phyloP scores from a whole-genome alignment of 129 eudicot species.

The Saposhnikovia divaricata region DNA sequence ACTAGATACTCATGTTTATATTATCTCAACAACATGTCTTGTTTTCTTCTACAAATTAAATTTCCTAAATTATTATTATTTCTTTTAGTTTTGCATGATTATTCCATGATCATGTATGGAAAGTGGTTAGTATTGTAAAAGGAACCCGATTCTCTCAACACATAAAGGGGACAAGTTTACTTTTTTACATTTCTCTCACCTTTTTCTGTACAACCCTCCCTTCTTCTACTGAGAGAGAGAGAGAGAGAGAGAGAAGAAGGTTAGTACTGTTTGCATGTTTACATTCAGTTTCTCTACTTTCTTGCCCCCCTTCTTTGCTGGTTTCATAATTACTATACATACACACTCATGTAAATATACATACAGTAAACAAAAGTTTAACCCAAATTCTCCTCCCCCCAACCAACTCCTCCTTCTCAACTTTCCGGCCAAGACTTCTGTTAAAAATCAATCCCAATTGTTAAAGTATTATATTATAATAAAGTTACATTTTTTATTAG shows the following conservation, averaged over 20 bases:
- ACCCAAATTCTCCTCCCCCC: background rate
- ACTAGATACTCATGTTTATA: too few relatives aligned
- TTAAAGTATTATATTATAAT: background rate
- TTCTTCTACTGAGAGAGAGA: background rate
- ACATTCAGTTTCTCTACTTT: slow-evolving; percentile 4
- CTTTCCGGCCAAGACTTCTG: slow-evolving; percentile 2
- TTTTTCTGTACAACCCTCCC: slow-evolving; percentile 5
- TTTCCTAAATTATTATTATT: background rate
- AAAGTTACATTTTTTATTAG: slow-evolving; percentile 1
- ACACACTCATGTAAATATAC: background rate
- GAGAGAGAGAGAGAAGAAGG: background rate
- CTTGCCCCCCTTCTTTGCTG: background rate
- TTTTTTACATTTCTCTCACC: slow-evolving; percentile 10
- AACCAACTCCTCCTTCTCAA: background rate
- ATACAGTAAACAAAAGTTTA: background rate
- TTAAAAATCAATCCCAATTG: background rate
- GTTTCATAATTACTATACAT: background rate
- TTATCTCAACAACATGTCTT: background rate
- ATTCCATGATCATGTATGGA: slow-evolving; percentile 7
- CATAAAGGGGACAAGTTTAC: slow-evolving; percentile 28
- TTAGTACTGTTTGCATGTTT: background rate
- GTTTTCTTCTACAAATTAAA: background rate
- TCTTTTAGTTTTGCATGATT: background rate
- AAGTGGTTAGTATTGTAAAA: slow-evolving; percentile 31
- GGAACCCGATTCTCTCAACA: slow-evolving; percentile 41